These are phyloP conservation scores for Thymus mandschuricus DNA, from an alignment of 257 asterid genomes.

Conservation along the genomic window DNA sequence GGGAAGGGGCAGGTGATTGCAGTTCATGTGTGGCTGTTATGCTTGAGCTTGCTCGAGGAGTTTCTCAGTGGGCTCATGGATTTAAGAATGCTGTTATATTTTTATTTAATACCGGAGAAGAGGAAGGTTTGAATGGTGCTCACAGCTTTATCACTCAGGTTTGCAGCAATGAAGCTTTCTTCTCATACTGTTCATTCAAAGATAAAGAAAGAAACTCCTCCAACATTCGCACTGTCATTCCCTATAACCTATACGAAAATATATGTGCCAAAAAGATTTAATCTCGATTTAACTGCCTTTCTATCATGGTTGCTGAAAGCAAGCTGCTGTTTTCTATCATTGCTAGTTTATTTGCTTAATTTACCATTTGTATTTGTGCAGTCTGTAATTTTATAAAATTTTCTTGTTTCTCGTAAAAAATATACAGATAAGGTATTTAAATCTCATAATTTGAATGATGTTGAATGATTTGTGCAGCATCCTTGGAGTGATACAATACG, in stretches of 20 bases:
- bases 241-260: neutral
- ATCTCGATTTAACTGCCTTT: too few species aligned
- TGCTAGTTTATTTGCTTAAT: too few species aligned
- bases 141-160: conserved; percentile 99
- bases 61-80: conserved; percentile 98
- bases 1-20: conserved; percentile 99
- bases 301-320: too few species aligned
- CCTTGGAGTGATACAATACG: conserved; percentile 91
- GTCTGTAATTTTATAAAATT: too few species aligned
- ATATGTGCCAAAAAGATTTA: too few species aligned
- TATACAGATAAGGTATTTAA: neutral
- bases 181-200: neutral
- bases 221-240: conserved; percentile 13
- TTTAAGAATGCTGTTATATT: conserved; percentile 84
- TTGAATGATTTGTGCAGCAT: conserved; percentile 63
- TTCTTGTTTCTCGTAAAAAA: too few species aligned
- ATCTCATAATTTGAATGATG: conserved; percentile 13
- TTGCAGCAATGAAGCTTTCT: conserved; percentile 23
- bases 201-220: neutral
- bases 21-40: conserved; percentile 96
- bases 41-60: conserved; percentile 99
- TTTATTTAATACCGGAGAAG: conserved; percentile 96
- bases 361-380: too few species aligned
- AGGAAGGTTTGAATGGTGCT: conserved; percentile 97
- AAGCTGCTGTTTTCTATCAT: too few species aligned